A percentile compares a stretch with the other conserved stretches of the same genome.
Conservation (phyloP, 805 yeast genomes). For the Tetrapisispora arboricola region DNA sequence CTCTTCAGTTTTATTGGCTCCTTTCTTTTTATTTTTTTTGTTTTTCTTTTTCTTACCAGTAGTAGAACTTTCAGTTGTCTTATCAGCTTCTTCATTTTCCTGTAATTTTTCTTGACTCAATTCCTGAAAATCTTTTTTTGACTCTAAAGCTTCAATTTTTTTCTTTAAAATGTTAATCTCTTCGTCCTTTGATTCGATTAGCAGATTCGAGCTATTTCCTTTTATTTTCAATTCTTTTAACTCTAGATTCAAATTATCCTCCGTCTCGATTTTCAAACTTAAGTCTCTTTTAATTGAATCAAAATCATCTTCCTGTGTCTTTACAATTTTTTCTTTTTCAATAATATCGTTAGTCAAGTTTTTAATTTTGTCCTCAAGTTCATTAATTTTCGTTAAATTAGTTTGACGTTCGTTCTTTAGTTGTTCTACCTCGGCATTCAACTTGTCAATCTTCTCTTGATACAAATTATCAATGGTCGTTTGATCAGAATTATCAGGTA, state of each 20-base stretch:
- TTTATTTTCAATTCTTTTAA: not conserved
- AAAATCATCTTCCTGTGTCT: slow-evolving; percentile 1
- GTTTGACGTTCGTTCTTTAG: not conserved
- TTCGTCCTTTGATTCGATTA: not conserved
- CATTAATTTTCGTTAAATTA: not conserved
- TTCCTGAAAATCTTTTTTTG: not conserved
- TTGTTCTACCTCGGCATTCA: not conserved
- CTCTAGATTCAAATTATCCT: not conserved
- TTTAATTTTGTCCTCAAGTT: not conserved
- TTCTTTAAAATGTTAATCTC: slow-evolving; percentile 11
- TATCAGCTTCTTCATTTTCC: not conserved
- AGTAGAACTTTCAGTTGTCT: not conserved
- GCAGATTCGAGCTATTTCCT: not conserved
- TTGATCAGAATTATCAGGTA: not conserved
- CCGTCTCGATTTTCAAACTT: slow-evolving; percentile 1
- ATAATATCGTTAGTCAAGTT: not conserved
- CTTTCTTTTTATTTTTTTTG: slow-evolving; percentile 19
- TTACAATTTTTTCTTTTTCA: not conserved
- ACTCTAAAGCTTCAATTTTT: slow-evolving; percentile 4
- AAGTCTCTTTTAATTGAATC: not conserved
- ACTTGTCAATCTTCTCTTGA: not conserved
- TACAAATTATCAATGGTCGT: not conserved
- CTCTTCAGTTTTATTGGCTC: slow-evolving; percentile 4
- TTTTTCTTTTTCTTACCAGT: slow-evolving; percentile 3
- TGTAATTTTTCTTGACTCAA: too few relatives aligned